These are phyloP conservation scores for Acanthamoeba healyi DNA, from an alignment of 208 protist species.

Conservation along the genomic window DNA sequence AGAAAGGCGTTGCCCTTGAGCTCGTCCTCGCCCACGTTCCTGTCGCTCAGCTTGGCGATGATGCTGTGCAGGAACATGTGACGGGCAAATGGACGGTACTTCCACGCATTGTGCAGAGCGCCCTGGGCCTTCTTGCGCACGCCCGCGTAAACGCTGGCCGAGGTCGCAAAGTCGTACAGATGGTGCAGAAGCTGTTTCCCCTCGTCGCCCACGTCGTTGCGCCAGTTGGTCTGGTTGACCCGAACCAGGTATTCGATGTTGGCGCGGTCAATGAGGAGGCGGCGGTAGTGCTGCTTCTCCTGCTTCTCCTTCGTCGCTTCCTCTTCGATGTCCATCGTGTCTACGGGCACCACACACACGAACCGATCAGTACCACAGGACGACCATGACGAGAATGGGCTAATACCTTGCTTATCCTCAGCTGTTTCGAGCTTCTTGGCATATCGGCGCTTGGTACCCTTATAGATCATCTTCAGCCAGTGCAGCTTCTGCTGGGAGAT, in stretches of 20 bases:
- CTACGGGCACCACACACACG: not conserved
- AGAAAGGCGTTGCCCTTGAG: slow-evolving; percentile 31
- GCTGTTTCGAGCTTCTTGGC: slow-evolving; percentile 4
- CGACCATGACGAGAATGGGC: not conserved
- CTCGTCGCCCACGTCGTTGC: not conserved
- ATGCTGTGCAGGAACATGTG: slow-evolving; percentile 21
- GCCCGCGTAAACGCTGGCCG: not conserved
- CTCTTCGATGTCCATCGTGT: not conserved
- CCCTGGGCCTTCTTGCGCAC: slow-evolving; percentile 45
- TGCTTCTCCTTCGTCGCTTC: slow-evolving; percentile 8
- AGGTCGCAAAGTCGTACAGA: slow-evolving; percentile 12
- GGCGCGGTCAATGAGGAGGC: slow-evolving; percentile 3
- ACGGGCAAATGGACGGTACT: slow-evolving; percentile 6
- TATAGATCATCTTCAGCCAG: not conserved
- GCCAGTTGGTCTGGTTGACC: slow-evolving; percentile 28
- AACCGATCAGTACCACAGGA: not conserved
- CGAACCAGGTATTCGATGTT: slow-evolving; percentile 12
- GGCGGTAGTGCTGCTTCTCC: slow-evolving; percentile 52
- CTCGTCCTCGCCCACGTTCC: not conserved
- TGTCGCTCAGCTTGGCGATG: slow-evolving; percentile 50
- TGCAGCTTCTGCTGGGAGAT: slow-evolving; percentile 37
- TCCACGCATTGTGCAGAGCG: slow-evolving; percentile 36
- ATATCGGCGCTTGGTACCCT: not conserved
- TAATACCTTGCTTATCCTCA: not conserved
- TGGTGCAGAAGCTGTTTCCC: not conserved